These are phyloP conservation scores for Periconia sp. DNA, from an alignment of 2,329 filamentous ascomycete species.

Conservation along the genomic window DNA sequence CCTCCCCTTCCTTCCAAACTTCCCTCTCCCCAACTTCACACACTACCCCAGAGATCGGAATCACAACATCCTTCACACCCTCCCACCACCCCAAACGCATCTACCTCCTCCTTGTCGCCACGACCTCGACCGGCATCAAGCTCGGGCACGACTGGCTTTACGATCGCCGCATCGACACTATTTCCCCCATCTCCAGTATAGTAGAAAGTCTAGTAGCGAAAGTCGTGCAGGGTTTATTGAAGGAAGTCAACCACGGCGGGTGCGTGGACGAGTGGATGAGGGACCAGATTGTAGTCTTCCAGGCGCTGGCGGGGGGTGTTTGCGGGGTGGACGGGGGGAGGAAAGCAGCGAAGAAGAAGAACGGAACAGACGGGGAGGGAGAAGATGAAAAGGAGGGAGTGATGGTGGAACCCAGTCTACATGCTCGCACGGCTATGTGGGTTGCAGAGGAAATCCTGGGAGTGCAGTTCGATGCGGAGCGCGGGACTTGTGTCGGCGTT, in stretches of 20 bases:
- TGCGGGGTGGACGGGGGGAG: too few relatives aligned
- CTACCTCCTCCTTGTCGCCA: constrained; percentile 60
- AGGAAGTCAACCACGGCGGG: constrained; percentile 50
- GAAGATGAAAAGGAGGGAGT: constrained; percentile 42
- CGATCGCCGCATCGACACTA: constrained; percentile 29
- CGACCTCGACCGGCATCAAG: constrained; percentile 49
- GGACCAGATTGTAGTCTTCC: constrained; percentile 63
- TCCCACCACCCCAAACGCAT: constrained; percentile 49
- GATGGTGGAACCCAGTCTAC: constrained; percentile 45
- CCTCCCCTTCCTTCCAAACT: constrained; percentile 14
- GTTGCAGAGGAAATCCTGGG: constrained; percentile 43
- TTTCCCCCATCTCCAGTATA: constrained; percentile 3
- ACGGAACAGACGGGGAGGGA: too few relatives aligned
- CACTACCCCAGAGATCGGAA: constrained; percentile 5
- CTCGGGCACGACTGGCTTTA: constrained; percentile 57
- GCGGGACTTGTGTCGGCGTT: constrained; percentile 38
- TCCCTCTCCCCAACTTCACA: constrained; percentile 12
- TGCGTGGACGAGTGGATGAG: constrained; percentile 59
- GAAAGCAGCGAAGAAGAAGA: too few relatives aligned
- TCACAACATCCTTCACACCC: constrained; percentile 42
- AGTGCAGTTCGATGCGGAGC: constrained; percentile 41
- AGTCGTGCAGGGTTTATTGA: constrained; percentile 48
- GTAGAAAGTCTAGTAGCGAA: constrained; percentile 44
- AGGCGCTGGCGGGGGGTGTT: constrained; percentile 50
- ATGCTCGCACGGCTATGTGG: constrained; percentile 51